phyloP scores from a whole-genome alignment of 2,329 filamentous ascomycete species.

The Aspergillus sp. region DNA sequence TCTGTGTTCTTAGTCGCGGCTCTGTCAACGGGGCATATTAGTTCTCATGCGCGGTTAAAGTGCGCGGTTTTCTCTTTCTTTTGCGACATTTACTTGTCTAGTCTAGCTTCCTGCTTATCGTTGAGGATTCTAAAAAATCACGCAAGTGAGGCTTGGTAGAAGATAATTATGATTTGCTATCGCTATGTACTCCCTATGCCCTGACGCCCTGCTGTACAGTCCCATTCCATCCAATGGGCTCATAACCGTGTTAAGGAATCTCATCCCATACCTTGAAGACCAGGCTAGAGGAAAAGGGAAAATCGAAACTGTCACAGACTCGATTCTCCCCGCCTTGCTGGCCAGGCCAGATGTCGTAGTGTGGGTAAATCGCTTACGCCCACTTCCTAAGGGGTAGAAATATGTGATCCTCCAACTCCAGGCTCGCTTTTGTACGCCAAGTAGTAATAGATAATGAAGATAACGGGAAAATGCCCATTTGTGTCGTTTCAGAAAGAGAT shows the following conservation, averaged over 20 bases:
- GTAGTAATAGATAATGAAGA: conserved; percentile 21
- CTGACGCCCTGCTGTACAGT: conserved; percentile 18
- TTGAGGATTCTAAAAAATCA: not conserved
- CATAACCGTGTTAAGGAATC: conserved; percentile 1
- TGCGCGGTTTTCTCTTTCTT: not conserved
- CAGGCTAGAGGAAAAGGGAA: not conserved
- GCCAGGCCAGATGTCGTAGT: conserved; percentile 16
- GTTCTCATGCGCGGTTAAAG: not conserved
- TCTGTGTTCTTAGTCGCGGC: not conserved
- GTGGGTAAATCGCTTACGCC: conserved; percentile 22
- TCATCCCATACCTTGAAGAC: conserved; percentile 14
- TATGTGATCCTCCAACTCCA: conserved; percentile 18
- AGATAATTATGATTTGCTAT: conserved; percentile 4
- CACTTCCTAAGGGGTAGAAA: conserved; percentile 10
- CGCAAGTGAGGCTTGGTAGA: not conserved
- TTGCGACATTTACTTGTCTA: not conserved
- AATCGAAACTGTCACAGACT: not conserved
- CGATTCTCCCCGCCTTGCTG: conserved; percentile 5
- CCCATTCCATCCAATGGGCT: conserved; percentile 6
- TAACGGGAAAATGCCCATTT: conserved; percentile 12
- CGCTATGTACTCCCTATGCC: conserved; percentile 16
- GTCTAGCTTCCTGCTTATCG: not conserved
- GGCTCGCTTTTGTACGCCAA: conserved; percentile 24
- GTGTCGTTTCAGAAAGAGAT: conserved; percentile 11
- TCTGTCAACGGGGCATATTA: not conserved